Percentiles rank a stretch among this genome's conserved stretches.
phyloP scores from a whole-genome alignment of 148 eudicot species.

The Rhododendron ferrugineum region DNA sequence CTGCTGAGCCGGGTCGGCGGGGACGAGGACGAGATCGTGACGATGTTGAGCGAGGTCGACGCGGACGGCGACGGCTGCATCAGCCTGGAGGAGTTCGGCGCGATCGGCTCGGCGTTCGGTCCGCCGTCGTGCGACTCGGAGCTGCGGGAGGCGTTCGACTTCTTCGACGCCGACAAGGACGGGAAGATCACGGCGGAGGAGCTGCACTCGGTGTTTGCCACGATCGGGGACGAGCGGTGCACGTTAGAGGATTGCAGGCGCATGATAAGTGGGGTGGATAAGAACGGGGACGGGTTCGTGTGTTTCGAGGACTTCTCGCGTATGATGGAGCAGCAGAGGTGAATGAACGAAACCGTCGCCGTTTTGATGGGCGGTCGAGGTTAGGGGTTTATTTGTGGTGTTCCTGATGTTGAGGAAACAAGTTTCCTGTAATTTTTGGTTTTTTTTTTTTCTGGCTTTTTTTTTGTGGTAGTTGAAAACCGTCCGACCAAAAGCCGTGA shows the following conservation, averaged over 20 bases:
- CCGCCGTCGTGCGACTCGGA: slow-evolving; percentile 47
- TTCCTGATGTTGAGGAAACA: neutral
- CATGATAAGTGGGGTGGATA: slow-evolving; percentile 69
- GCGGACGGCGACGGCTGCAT: slow-evolving; percentile 65
- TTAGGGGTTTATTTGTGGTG: neutral
- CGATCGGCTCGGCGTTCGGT: slow-evolving; percentile 49
- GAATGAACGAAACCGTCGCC: slow-evolving; percentile 1
- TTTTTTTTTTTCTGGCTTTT: too few species aligned
- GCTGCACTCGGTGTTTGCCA: slow-evolving; percentile 36
- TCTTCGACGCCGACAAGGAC: slow-evolving; percentile 67
- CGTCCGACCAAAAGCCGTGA: neutral
- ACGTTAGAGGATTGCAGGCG: slow-evolving; percentile 68
- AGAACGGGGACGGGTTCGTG: slow-evolving; percentile 64
- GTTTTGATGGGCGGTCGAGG: neutral
- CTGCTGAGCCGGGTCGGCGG: slow-evolving; percentile 44
- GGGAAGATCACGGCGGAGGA: slow-evolving; percentile 78
- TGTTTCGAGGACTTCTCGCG: slow-evolving; percentile 70
- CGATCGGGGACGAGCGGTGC: slow-evolving; percentile 60
- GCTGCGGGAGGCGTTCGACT: slow-evolving; percentile 49
- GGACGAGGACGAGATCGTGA: slow-evolving; percentile 35
- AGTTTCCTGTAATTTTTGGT: neutral
- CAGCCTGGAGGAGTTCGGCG: slow-evolving; percentile 51
- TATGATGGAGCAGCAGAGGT: slow-evolving; percentile 63
- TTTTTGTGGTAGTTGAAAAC: neutral
- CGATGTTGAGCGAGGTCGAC: slow-evolving; percentile 60